Evolutionary conservation across 495 filamentous ascomycete genomes (phyloP).

Genomic region (Neurospora tetraspora): DNA sequence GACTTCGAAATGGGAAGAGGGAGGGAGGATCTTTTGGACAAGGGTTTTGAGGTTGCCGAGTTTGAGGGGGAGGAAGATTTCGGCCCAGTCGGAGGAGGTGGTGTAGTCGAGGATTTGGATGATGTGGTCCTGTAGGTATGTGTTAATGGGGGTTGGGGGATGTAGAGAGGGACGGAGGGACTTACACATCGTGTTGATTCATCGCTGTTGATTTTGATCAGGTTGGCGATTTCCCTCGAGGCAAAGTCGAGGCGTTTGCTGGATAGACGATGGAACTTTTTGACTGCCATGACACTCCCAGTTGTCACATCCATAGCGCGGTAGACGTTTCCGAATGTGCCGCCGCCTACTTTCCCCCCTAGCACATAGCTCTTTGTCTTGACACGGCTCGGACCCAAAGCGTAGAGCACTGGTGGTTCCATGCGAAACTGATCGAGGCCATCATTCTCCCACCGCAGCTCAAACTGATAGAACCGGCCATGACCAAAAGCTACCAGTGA

Average conservation of each 20-base stretch:
- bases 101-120: slow-evolving; percentile 17
- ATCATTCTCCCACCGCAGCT: slow-evolving; percentile 15
- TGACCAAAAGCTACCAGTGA: slow-evolving; percentile 19
- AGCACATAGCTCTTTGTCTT: slow-evolving; percentile 15
- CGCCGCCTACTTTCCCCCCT: slow-evolving; percentile 15
- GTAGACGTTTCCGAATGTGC: slow-evolving; percentile 23
- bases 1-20: not conserved
- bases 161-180: not conserved
- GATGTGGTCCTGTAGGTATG: slow-evolving; percentile 18
- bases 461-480: slow-evolving; percentile 19
- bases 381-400: slow-evolving; percentile 14
- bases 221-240: slow-evolving; percentile 18
- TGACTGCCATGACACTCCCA: slow-evolving; percentile 21
- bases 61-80: slow-evolving; percentile 29
- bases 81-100: slow-evolving; percentile 11
- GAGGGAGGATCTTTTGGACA: not conserved
- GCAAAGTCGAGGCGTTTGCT: slow-evolving; percentile 20
- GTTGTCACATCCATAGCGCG: slow-evolving; percentile 15
- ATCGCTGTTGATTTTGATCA: slow-evolving; percentile 16
- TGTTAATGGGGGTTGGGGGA: not conserved
- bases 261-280: slow-evolving; percentile 23
- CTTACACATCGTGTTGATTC: slow-evolving; percentile 19
- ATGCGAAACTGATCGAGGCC: slow-evolving; percentile 16
- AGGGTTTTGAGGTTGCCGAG: slow-evolving; percentile 18
- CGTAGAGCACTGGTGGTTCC: slow-evolving; percentile 5